Conservation (phyloP, 2,329 filamentous ascomycete genomes). For the Colletotrichum cordylinicola region DNA sequence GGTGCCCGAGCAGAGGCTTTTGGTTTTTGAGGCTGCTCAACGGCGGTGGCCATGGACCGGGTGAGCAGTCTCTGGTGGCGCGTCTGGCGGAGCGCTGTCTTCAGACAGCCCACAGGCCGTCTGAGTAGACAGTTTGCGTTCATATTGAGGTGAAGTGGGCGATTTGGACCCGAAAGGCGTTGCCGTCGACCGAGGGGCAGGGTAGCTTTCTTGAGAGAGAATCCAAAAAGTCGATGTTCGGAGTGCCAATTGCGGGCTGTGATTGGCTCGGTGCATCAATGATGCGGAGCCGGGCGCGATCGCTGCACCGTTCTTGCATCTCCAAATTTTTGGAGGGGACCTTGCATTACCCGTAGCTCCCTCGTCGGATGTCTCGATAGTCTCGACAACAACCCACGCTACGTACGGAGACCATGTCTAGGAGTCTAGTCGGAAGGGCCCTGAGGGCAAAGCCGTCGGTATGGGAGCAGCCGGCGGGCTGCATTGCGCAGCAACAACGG, state of each 20-base stretch:
- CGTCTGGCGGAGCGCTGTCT: constrained; percentile 65
- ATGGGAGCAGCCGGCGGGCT: constrained; percentile 16
- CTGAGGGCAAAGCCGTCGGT: constrained; percentile 18
- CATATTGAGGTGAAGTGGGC: constrained; percentile 40
- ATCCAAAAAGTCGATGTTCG: constrained; percentile 22
- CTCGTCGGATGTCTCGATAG: background rate
- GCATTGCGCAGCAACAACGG: constrained; percentile 16
- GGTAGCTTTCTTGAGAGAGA: background rate
- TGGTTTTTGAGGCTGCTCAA: constrained; percentile 28
- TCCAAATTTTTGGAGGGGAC: constrained; percentile 18
- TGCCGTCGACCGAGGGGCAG: background rate
- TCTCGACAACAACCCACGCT: background rate
- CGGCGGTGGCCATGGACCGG: constrained; percentile 54
- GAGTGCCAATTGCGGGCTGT: constrained; percentile 25
- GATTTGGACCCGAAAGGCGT: background rate
- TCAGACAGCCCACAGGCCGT: constrained; percentile 77
- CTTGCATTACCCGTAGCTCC: background rate
- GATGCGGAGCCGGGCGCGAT: constrained; percentile 16
- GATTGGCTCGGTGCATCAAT: constrained; percentile 41
- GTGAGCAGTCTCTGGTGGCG: constrained; percentile 51
- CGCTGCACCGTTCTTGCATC: background rate
- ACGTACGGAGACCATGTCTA: constrained; percentile 2
- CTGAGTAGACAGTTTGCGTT: constrained; percentile 69
- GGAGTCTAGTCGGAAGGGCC: constrained; percentile 18
- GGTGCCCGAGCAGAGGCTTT: constrained; percentile 31